These are phyloP conservation scores for Dalbergia oliveri DNA, from an alignment of 306 rosid species.

Conservation along the genomic window DNA sequence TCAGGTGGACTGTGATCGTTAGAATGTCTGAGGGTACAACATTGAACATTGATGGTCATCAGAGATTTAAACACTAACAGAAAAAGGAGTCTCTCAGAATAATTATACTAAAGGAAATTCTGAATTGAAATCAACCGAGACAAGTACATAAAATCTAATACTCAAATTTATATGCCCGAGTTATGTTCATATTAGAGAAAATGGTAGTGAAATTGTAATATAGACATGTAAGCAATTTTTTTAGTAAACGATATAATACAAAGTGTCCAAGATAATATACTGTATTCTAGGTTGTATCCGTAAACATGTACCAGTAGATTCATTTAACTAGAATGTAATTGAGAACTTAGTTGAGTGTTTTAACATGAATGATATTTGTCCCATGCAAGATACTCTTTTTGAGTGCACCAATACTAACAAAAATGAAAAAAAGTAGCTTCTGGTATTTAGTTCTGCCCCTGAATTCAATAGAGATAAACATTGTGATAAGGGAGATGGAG, in stretches of 20 bases:
- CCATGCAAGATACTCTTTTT: background rate
- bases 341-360: background rate
- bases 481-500: slow-evolving; percentile 66
- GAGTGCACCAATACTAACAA: background rate
- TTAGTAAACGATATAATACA: background rate
- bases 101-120: background rate
- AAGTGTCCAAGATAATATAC: background rate
- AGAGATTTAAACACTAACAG: slow-evolving; percentile 3
- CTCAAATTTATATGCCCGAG: background rate
- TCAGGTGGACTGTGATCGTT: slow-evolving; percentile 46
- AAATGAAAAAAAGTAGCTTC: background rate
- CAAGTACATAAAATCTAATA: background rate
- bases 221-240: background rate
- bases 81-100: background rate
- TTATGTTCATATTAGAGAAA: background rate
- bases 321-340: background rate
- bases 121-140: background rate
- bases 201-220: background rate
- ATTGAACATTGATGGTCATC: slow-evolving; percentile 15
- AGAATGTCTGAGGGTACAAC: slow-evolving; percentile 47
- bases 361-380: background rate
- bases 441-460: background rate
- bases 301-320: background rate
- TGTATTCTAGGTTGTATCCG: no score
- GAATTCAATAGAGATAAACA: slow-evolving; percentile 22